These are phyloP conservation scores for Lumnitzera littorea DNA, from an alignment of 345 rosid genomes.

Conservation along the genomic window DNA sequence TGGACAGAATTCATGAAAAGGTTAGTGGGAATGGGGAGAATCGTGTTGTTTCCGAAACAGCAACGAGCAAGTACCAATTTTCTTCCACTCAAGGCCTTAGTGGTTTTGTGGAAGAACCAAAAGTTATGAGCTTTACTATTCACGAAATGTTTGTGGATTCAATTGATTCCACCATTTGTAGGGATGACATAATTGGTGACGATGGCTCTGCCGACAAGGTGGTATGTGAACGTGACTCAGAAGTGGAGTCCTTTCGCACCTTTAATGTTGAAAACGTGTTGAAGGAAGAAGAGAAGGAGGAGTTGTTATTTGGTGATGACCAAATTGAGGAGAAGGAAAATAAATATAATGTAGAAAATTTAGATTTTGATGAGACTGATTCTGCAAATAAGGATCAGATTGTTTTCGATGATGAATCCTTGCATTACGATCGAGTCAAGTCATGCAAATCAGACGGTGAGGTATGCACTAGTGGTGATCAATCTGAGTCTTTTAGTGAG, in stretches of 20 bases:
- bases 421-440: too few relatives aligned
- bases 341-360: not conserved
- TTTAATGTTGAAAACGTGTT: not conserved
- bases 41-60: constrained; percentile 16
- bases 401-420: not conserved
- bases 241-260: too few relatives aligned
- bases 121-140: constrained; percentile 26
- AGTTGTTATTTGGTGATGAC: not conserved
- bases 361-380: not conserved
- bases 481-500: too few relatives aligned
- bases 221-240: not conserved
- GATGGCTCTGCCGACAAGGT: constrained; percentile 1
- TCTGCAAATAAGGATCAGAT: not conserved
- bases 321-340: constrained; percentile 4
- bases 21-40: constrained; percentile 12
- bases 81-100: constrained; percentile 22
- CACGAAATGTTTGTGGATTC: constrained; percentile 21
- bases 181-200: not conserved
- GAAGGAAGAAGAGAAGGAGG: constrained; percentile 12
- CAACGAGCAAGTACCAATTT: constrained; percentile 34
- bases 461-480: too few relatives aligned
- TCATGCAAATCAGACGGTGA: too few relatives aligned
- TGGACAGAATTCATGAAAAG: constrained; percentile 6
- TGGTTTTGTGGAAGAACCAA: constrained; percentile 50
- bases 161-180: not conserved